These are phyloP conservation scores for Aquilaria sinensis DNA, from an alignment of 345 rosid genomes.

Conservation along the genomic window DNA sequence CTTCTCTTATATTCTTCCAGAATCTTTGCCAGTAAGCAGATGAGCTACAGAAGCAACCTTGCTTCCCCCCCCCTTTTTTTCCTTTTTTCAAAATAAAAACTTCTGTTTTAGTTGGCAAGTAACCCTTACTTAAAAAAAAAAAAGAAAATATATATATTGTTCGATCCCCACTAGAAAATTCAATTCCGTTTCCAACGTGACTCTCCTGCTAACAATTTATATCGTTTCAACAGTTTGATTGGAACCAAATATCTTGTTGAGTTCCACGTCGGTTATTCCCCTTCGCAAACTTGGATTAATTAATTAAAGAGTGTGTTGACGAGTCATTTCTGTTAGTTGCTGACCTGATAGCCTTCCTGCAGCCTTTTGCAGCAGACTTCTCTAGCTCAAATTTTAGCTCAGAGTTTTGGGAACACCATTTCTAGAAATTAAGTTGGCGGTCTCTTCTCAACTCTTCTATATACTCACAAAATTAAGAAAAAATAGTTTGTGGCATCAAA, in stretches of 20 bases:
- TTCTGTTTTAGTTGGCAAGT: slow-evolving; percentile 7
- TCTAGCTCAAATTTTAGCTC: too few relatives aligned
- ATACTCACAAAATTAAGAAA: too few relatives aligned
- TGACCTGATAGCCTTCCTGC: neutral
- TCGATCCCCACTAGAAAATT: neutral
- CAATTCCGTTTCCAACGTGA: neutral
- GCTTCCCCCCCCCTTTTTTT: neutral
- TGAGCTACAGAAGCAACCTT: slow-evolving; percentile 14
- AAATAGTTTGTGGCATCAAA: too few relatives aligned
- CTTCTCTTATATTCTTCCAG: too few relatives aligned
- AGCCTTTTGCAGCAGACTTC: neutral
- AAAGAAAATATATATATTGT: neutral
- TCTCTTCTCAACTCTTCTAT: too few relatives aligned
- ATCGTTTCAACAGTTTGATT: neutral
- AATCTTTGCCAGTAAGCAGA: slow-evolving; percentile 1
- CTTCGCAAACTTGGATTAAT: neutral
- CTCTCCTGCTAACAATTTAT: neutral
- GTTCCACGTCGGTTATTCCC: neutral
- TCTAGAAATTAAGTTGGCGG: too few relatives aligned
- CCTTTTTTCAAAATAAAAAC: too few relatives aligned
- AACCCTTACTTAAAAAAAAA: neutral
- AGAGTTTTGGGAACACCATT: too few relatives aligned
- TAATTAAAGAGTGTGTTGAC: neutral
- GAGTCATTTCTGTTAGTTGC: neutral
- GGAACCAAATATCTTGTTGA: neutral